Evolutionary conservation across 805 yeast species (phyloP), one percentile per base, ranked within the genome.

Genomic region (Scheffersomyces lignosus): DNA sequence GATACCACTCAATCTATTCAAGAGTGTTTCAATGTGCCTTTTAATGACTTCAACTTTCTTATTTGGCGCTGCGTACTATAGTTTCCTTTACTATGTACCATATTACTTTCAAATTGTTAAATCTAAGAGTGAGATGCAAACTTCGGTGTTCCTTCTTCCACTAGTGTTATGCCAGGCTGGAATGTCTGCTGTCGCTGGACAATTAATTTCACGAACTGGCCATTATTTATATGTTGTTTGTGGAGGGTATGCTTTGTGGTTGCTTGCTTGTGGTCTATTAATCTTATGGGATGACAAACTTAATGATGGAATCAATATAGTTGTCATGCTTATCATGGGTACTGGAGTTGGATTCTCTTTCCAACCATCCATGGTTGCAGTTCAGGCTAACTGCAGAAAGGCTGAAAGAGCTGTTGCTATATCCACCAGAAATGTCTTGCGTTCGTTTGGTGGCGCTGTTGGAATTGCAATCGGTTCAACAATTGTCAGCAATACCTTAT

Each of bases 361-460:
- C 63, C 81, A 77, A 49, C 81, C 81, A 4, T 70, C 77, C 0
- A 64, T 77, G 58, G 73, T 78, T 8, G 82, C 81, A 1, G 67
- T 69, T 25, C 82, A 70, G 49, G 79, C 81, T 1, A 78, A 76
- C 41, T 62, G 78, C 12, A 56, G 45, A 26, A 66, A 70, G 34
- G 61, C 70, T 3, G 83, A 80, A 43, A 54, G 86, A 31, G 80
- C 84, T 0, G 79, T 79, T 9, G 77, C 77, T 10, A 77, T 78
- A 7, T 67, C 81, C 3, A 64, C 80, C 1, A 64, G 85, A 51
- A 78, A 78, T 46, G 77, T 77, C 16, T 47, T 75, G 31, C 60
- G 85, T 37, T 73, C 80, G 3, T 70, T 80, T 38, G 86, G 85
- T 12, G 82, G 82, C n/a, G 71, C 83, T 1, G 58, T 77, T 18